A percentile compares a stretch with the other conserved stretches of the same genome.
Conservation (phyloP, 2,329 filamentous ascomycete genomes). For the Xenoacremonium recifei region DNA sequence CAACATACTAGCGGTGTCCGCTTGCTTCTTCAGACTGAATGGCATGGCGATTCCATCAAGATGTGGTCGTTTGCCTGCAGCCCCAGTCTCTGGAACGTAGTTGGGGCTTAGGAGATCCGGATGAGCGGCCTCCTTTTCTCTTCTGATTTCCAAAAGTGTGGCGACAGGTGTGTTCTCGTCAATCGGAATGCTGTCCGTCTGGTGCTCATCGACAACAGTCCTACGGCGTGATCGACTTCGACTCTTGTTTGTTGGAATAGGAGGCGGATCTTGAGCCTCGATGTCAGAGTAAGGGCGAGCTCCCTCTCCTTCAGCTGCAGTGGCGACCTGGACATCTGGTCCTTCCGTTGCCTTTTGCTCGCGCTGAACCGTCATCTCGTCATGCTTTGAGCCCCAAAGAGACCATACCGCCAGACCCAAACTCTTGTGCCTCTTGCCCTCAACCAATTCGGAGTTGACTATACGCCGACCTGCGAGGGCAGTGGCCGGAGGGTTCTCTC, state of each 20-base stretch:
- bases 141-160: slow-evolving; percentile 41
- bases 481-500: slow-evolving; percentile 78
- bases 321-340: slow-evolving; percentile 30
- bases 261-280: slow-evolving; percentile 34
- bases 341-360: slow-evolving; percentile 51
- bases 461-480: slow-evolving; percentile 73
- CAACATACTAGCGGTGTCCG: slow-evolving; percentile 67
- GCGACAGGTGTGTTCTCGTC: slow-evolving; percentile 43
- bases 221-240: slow-evolving; percentile 43
- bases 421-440: slow-evolving; percentile 61
- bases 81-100: slow-evolving; percentile 46
- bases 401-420: slow-evolving; percentile 82
- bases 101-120: slow-evolving; percentile 44
- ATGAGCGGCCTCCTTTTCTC: slow-evolving; percentile 36
- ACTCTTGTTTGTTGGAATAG: slow-evolving; percentile 18
- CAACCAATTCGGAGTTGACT: slow-evolving; percentile 37
- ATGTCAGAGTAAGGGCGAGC: slow-evolving; percentile 42
- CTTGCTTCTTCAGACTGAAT: slow-evolving; percentile 65
- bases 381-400: slow-evolving; percentile 85
- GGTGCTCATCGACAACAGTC: slow-evolving; percentile 51
- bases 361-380: slow-evolving; percentile 67
- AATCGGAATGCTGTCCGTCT: slow-evolving; percentile 34
- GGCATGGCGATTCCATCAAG: slow-evolving; percentile 70
- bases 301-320: slow-evolving; percentile 41
- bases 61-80: slow-evolving; percentile 62